Base-by-base conservation (phyloP, 805 yeast species). In the Sporopachydermia quercuum region DNA sequence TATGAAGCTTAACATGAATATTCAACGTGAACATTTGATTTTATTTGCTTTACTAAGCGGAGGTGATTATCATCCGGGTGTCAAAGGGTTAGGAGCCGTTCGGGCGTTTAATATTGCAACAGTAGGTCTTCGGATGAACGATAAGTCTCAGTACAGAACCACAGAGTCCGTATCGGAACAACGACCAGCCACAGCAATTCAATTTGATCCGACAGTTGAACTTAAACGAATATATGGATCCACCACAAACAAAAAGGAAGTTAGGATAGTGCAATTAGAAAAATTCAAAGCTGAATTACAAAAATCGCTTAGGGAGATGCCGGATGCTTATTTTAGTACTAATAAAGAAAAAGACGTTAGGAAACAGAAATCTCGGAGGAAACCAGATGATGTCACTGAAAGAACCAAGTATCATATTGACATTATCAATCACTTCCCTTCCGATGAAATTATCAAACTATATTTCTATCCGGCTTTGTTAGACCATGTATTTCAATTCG, bases 61-160 rank as follows among this genome's bases (percentile, higher is more conserved):
- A 5, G 54, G 56, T 15, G 59, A 55, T 35, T 55, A 52, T 42
- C 45, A 42, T 17, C 27, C 39, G 8, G 57, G 57, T 14, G 41
- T 49, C 5, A 30, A 18, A 5, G 40, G 49, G 4, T 19, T 54
- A 1, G 59, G 58, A 14, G 34, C 18, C 11, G 40, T 23, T 23
- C 30, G 30, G 30, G 30, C 30, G 30, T 23, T 8, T 8, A 8
- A n/a, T 8, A n/a, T n/a, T 8, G 30, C 30, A n/a, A 23, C 30
- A 8, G 30, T n/a, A n/a, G 30, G 30, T 8, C 30, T 23, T 8
- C n/a, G n/a, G n/a, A n/a, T n/a, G n/a, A n/a, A n/a, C n/a, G n/a
- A n/a, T n/a, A n/a, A n/a, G n/a, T n/a, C n/a, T n/a, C n/a, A n/a
- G n/a, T n/a, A n/a, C n/a, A n/a, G n/a, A n/a, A n/a, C n/a, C n/a